A percentile compares a stretch with the other conserved stretches of the same genome.
phyloP scores from a whole-genome alignment of 225 moss, liverwort and hornwort species.

The Polytrichum formosum region DNA sequence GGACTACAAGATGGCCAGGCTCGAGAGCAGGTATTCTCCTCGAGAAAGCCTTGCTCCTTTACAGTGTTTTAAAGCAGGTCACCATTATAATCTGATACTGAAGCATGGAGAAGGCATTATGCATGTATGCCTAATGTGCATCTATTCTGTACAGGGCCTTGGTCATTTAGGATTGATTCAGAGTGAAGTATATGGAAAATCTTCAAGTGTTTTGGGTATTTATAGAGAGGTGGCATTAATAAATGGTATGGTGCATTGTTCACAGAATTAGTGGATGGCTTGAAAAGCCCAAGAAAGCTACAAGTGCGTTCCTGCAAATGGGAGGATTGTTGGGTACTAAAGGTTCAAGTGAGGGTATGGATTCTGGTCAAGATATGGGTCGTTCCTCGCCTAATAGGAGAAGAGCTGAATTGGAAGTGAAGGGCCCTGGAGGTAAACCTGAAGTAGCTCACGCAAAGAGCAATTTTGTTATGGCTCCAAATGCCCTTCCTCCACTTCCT shows the following conservation, averaged over 20 bases:
- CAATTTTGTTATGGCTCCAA: slow-evolving; percentile 50
- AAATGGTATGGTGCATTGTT: too few relatives aligned
- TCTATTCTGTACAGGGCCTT: too few relatives aligned
- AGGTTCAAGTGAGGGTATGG: slow-evolving; percentile 20
- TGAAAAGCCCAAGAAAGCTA: slow-evolving; percentile 47
- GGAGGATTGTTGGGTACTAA: slow-evolving; percentile 37
- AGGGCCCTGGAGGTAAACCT: slow-evolving; percentile 8
- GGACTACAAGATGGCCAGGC: slow-evolving; percentile 60
- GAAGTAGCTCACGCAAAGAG: slow-evolving; percentile 24
- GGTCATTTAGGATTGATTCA: too few relatives aligned
- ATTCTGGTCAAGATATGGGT: slow-evolving; percentile 15
- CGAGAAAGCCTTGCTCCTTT: not conserved
- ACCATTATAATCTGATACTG: too few relatives aligned
- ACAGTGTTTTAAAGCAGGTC: too few relatives aligned
- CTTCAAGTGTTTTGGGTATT: too few relatives aligned
- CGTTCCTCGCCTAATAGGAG: slow-evolving; percentile 9
- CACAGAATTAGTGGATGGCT: slow-evolving; percentile 60
- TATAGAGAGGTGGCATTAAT: too few relatives aligned
- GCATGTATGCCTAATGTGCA: too few relatives aligned
- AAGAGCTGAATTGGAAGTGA: not conserved
- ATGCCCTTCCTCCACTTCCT: slow-evolving; percentile 45
- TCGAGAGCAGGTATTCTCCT: slow-evolving; percentile 44
- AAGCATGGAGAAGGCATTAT: too few relatives aligned
- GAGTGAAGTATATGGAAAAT: too few relatives aligned
- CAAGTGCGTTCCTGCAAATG: slow-evolving; percentile 52